These are phyloP conservation scores for Huntiella decipiens DNA, from an alignment of 2,329 filamentous ascomycete genomes.

Conservation along the genomic window DNA sequence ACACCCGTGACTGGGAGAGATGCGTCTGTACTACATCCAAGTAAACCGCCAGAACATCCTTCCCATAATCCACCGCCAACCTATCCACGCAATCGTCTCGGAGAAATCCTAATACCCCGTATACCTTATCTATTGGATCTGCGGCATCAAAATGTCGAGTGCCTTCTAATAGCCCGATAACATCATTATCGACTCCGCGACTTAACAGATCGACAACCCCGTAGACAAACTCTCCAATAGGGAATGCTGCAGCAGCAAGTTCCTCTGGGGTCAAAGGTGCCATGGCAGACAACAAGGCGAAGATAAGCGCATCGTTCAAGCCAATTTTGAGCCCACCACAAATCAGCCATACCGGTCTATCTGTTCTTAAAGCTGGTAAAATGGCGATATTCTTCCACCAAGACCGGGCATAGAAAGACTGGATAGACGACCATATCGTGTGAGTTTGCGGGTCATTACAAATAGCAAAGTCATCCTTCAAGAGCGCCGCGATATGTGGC, in stretches of 20 bases:
- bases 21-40: conserved; percentile 13
- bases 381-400: conserved; percentile 13
- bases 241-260: conserved; percentile 9
- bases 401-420: conserved; percentile 9
- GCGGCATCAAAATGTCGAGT: conserved; percentile 12
- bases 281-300: conserved; percentile 12
- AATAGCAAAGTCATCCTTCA: conserved; percentile 11
- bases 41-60: conserved; percentile 15
- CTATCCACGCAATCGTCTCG: conserved; percentile 14
- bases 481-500: conserved; percentile 7
- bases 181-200: conserved; percentile 1
- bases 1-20: conserved; percentile 8
- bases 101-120: conserved; percentile 15
- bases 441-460: conserved; percentile 11
- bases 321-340: conserved; percentile 7
- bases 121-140: conserved; percentile 16
- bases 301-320: conserved; percentile 9
- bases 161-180: conserved; percentile 10
- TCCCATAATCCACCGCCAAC: conserved; percentile 14
- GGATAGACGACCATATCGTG: conserved; percentile 10
- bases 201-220: conserved; percentile 10
- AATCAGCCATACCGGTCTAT: conserved; percentile 11
- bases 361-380: conserved; percentile 9
- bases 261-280: conserved; percentile 10
- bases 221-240: conserved; percentile 11